These are phyloP conservation scores for Hawksworthiomyces lignivorus DNA, from an alignment of 2,329 filamentous ascomycete species.

Conservation along the genomic window DNA sequence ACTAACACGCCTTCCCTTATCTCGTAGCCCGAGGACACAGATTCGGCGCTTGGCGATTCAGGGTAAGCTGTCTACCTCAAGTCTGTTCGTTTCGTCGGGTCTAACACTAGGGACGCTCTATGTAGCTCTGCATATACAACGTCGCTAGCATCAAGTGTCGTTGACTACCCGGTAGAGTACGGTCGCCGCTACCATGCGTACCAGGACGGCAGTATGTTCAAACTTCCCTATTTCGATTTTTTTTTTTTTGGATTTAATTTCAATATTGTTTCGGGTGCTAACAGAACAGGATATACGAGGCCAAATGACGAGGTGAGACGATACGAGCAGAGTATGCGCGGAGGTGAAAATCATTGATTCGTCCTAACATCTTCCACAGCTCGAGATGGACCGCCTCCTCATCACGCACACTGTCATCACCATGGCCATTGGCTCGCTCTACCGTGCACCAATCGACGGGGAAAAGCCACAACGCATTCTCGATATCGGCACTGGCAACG, in stretches of 20 bases:
- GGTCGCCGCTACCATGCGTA: conserved; percentile 30
- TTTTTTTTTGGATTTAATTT: neutral
- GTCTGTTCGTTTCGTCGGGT: no score
- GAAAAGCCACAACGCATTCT: conserved; percentile 6
- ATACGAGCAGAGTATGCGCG: no score
- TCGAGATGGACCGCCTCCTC: conserved; percentile 14
- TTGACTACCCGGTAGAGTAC: conserved; percentile 24
- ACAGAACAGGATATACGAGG: conserved; percentile 24
- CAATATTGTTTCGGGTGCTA: no score
- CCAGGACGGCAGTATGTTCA: conserved; percentile 22
- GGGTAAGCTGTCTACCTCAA: conserved; percentile 1
- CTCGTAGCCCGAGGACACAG: conserved; percentile 2
- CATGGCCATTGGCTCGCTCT: conserved; percentile 3
- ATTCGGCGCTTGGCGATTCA: conserved; percentile 11
- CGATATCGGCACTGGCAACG: conserved; percentile 14
- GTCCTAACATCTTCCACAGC: neutral
- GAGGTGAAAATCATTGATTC: no score
- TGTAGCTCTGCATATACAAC: conserved; percentile 17
- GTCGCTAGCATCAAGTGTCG: conserved; percentile 21
- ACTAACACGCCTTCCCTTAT: neutral
- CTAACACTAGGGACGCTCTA: no score
- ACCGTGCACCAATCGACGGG: conserved; percentile 8
- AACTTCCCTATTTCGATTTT: neutral
- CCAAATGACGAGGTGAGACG: conserved; percentile 30
- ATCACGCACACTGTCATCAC: conserved; percentile 11